Base-by-base conservation (phyloP, 2,329 filamentous ascomycete species). In the Aspergillus ustus region DNA sequence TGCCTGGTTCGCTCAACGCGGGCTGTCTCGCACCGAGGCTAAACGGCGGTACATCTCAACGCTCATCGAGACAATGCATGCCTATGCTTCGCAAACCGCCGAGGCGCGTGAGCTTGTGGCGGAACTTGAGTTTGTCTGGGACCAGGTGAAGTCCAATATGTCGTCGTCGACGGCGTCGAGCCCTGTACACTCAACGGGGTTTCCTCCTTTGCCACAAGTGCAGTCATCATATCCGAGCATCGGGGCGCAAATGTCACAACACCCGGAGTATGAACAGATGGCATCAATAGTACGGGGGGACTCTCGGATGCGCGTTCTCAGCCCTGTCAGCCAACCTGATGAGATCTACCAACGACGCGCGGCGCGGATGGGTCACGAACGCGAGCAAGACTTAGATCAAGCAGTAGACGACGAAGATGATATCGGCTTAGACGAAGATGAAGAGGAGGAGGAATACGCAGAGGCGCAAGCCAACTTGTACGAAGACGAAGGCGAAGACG, bases 61-160 rank as follows among this genome's bases (percentile, higher is more conserved):
- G 19, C 83, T 99, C 63, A 96, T 99, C 76, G 90, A 94, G 70
- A 98, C 93, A 1, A 98, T 99, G 93, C 93, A 97, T 81, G 87
- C 88, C 73, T 98, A 96, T 81, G 95, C 95, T 53, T 95, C 85
- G 48, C 85, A 90, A 45, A 97, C 93, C 0, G 72, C 78, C 52
- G 93, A 97, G 74, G 92, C 92, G 7, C 86, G 89, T 62, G 93
- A 96, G 77, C 84, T 99, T 44, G 93, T 98, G 43, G 85, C 89
- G 9, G 95, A 99, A 77, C 86, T 99, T n/a, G 95, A 99, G 78
- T 99, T 98, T 71, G 94, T 99, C 44, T 99, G 95, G 95, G 93
- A 97, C 69, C 95, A 98, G 76, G 94, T 99, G 70, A 96, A 95
- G 77, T 90, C 90, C 69, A 97, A 94, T 70, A 87, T 83, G 8